Base-by-base conservation (phyloP, 768 basidiomycete species). In the Termitomyces sp. region DNA sequence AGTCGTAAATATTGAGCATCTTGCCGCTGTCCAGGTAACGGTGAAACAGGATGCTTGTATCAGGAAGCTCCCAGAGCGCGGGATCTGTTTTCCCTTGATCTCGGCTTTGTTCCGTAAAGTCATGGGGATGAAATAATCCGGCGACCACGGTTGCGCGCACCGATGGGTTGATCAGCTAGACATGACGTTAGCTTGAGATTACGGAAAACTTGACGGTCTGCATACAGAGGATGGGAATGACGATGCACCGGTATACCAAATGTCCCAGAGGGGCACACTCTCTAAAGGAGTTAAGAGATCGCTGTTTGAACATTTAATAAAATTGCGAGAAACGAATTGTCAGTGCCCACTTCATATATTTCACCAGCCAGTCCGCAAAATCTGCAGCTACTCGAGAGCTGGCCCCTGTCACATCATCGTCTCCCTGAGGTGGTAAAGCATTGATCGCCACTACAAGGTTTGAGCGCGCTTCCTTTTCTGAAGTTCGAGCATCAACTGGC, bases 1-100 rank as follows among this genome's bases (percentile, higher is more conserved):
- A 93, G 70, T 95, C 93, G 68, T 89, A 93, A 2, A 92, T 80
- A 67, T 94, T 94, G 71, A 94, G 84, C 82, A 89, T 82, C 72
- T 81, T 86, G 48, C 89, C 90, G 50, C 88, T 88, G 65, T 92
- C 87, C 46, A 87, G 77, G 71, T 92, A 94, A 23, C 90, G 79
- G 50, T 75, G 75, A 74, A 93, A 91, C 14, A 93, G 74, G 58
- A 93, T 88, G 64, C 83, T 86, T 1, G 83, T 86, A 64, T 94
- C 92, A 0, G 90, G 87, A 44, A 89, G 77, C 49, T 81, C 75
- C 76, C 77, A 81, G 6, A 86, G 65, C 2, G 71, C 58, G 18
- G 71, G 52, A n/a, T 53, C 61, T 8, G 58, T 40, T 23, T 32
- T 50, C 13, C 49, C 58, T 28, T 60, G 30, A 16, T 50, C 49